These are phyloP conservation scores for Sporothrix dimorphospora DNA, from an alignment of 2,329 filamentous ascomycete species.

Conservation along the genomic window DNA sequence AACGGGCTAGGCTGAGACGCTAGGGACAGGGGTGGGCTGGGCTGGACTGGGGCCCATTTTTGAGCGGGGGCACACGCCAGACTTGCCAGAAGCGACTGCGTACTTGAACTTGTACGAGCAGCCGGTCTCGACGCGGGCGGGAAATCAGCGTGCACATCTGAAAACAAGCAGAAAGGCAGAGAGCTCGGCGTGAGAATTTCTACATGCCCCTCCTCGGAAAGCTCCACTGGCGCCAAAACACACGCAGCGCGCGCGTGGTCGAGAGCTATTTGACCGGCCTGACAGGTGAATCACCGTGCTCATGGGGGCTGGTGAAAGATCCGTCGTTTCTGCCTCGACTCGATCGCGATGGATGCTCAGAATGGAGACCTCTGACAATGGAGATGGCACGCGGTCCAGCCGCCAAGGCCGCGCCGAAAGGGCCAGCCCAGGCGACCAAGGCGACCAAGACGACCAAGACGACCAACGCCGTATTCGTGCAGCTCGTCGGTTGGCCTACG, in stretches of 20 bases:
- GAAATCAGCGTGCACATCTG: too few relatives aligned
- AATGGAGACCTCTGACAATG: background rate
- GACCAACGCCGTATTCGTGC: constrained; percentile 4
- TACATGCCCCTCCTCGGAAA: background rate
- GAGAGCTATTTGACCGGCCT: background rate
- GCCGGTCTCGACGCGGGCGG: background rate
- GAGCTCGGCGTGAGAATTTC: background rate
- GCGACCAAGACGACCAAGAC: background rate
- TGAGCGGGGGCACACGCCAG: background rate
- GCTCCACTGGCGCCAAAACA: background rate
- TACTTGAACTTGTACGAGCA: too few relatives aligned
- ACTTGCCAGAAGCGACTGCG: too few relatives aligned
- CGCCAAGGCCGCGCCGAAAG: background rate
- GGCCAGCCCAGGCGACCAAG: background rate
- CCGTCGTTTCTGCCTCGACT: background rate
- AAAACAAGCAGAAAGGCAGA: too few relatives aligned
- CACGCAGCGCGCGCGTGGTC: background rate
- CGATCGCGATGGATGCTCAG: background rate
- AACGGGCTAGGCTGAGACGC: constrained; percentile 25
- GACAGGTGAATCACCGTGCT: background rate
- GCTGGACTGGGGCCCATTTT: background rate
- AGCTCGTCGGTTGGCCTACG: background rate
- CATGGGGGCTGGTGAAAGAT: background rate
- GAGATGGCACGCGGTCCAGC: background rate
- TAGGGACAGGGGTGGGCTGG: background rate